Conservation (phyloP, 164 flowering plant species). For the Vitis rotundifolia region DNA sequence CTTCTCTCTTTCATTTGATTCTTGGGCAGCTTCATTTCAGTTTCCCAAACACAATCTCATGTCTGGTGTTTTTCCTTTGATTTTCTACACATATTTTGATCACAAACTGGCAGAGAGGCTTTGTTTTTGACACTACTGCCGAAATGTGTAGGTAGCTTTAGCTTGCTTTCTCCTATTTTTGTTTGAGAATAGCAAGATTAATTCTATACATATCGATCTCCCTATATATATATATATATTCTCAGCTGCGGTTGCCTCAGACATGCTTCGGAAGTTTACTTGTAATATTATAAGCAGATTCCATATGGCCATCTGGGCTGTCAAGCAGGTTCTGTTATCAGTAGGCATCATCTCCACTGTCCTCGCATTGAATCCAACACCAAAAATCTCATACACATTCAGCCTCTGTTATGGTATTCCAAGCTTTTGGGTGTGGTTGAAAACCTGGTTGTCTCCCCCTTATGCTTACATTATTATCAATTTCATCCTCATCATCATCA, state of each 20-base stretch:
- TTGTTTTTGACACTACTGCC: too few relatives aligned
- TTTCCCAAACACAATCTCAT: too few relatives aligned
- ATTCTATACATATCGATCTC: not conserved
- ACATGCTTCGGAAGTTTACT: not conserved
- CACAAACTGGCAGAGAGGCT: too few relatives aligned
- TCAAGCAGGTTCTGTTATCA: slow-evolving; percentile 10
- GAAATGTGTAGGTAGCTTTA: too few relatives aligned
- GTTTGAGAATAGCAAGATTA: too few relatives aligned
- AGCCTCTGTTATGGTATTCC: slow-evolving; percentile 18
- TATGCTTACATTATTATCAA: slow-evolving; percentile 29
- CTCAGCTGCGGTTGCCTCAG: not conserved
- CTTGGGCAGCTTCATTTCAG: too few relatives aligned
- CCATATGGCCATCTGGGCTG: slow-evolving; percentile 14
- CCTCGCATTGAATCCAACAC: slow-evolving; percentile 13
- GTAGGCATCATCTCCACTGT: slow-evolving; percentile 15
- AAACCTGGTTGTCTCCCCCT: slow-evolving; percentile 23
- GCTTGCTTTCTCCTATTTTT: too few relatives aligned
- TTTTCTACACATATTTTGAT: too few relatives aligned
- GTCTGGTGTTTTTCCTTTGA: too few relatives aligned
- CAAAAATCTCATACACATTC: slow-evolving; percentile 14
- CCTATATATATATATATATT: too few relatives aligned
- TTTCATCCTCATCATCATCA: slow-evolving; percentile 6
- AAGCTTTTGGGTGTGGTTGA: slow-evolving; percentile 7
- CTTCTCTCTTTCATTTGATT: too few relatives aligned
- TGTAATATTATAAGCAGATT: not conserved